Conservation (phyloP, 75 land plant genomes). For the Pseudotsuga menziesii region DNA sequence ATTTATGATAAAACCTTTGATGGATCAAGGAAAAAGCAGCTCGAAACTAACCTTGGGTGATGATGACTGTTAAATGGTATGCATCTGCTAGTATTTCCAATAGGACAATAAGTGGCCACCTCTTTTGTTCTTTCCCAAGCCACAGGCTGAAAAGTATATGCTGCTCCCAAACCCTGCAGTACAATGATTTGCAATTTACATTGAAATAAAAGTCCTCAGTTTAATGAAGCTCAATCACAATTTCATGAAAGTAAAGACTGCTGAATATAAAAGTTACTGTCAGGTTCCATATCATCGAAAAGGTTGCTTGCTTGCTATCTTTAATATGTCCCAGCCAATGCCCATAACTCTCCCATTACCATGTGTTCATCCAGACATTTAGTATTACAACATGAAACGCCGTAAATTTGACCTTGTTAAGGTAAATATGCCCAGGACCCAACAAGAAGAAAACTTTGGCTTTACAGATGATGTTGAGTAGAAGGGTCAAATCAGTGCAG, state of each 20-base stretch:
- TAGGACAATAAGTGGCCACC: not conserved
- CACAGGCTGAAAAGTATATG: not conserved
- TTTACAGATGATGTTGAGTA: not conserved
- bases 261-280: not conserved
- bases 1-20: not conserved
- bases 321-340: not conserved
- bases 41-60: conserved; percentile 3
- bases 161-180: conserved; percentile 1
- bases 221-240: not conserved
- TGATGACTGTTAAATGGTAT: not conserved
- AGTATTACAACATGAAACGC: not conserved
- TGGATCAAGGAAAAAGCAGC: not conserved
- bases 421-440: not conserved
- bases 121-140: not conserved
- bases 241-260: not conserved
- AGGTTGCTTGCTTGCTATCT: not conserved
- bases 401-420: not conserved
- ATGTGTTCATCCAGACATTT: not conserved
- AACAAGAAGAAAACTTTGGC: not conserved
- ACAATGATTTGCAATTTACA: not conserved
- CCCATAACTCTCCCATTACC: not conserved
- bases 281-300: not conserved
- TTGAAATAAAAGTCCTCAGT: not conserved
- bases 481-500: too few species aligned
- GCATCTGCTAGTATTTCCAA: not conserved